Base-by-base conservation (phyloP, 2,329 filamentous ascomycete genomes). In the Helicocarpus griseus region DNA sequence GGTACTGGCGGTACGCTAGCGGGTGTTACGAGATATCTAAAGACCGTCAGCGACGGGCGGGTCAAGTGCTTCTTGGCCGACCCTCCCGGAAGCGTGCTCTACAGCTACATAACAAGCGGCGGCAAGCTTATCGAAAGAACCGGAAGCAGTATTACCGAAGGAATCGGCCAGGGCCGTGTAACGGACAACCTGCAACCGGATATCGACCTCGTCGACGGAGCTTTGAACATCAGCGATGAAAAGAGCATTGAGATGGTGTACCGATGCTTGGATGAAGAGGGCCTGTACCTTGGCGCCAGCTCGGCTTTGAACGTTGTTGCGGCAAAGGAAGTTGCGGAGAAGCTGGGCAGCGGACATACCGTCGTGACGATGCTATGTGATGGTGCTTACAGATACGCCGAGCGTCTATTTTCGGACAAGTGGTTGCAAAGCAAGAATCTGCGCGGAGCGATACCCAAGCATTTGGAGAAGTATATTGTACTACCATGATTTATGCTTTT, bases 161-260 rank as follows among this genome's bases (percentile, higher is more conserved):
- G 93, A 22, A 98, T 98, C 63, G 93, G 93, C 19, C 93, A 97
- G 74, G 93, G 93, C 35, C 86, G 93, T 49, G 81, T 98, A 48
- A 98, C 93, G n/a, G 88, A 95, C 65, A 98, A 98, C 71, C 73
- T 98, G 57, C 76, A 81, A 69, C 87, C 86, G 3, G 93, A 98
- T 63, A 79, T 98, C 53, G 85, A 78, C 54, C 76, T 95, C 41
- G 64, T 97, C 14, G 93, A 97, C 70, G 90, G 85, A 53, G 88
- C 89, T 33, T 64, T 98, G 62, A 78, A 84, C 66, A 89, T 98
- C 60, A 79, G 82, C 55, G 93, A 98, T 66, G 89, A 93, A 74
- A 90, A 95, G 80, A 94, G 84, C 63, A 91, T 98, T 60, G 88
- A 87, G 71, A 97, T 96, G 93, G 89, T 98, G 41, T 98, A 97